Evolutionary conservation across 345 rosid genomes (phyloP), one percentile per base, ranked within the genome.

Genomic region (Hibiscus syriacus): DNA sequence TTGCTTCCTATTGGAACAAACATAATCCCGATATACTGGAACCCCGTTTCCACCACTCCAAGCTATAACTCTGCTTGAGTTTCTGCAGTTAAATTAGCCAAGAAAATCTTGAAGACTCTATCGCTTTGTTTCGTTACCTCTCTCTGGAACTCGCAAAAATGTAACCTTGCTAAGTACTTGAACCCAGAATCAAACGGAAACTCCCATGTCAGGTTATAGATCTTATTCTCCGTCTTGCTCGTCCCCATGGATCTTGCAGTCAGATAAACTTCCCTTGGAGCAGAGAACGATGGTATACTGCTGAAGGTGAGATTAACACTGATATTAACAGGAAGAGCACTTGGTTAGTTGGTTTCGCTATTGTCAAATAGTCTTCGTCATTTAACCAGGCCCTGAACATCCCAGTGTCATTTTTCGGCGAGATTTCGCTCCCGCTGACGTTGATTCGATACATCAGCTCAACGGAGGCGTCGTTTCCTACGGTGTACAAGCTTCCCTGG

Each of bases 121-220:
- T 80, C 64, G 0, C 29, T 22, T 3, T 0, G 0, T 13, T 1
- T 0, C 2, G 0, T 66, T 11, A 75, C 66, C 61, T 25, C 56
- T 0, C 0, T 23, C 2, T 43, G 1, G n/a, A 58, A 65, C 74
- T 81, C 78, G 32, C 78, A 78, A 54, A 81, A 81, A 27, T 81
- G 78, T 5, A 78, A 75, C 71, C 84, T 49, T 6, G 78, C 58
- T 0, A 81, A 68, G 22, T 81, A 78, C 0, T 0, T n/a, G 70
- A 73, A 81, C 2, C 62, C 72, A 30, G 71, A 71, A 64, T 71
- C 79, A 63, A 69, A 64, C 0, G 16, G 19, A 63, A 77, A 73
- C 1, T 9, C 12, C 83, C 83, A 80, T 0, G 80, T 78, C 69
- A 74, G 50, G 2, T 77, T 72, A 75, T 67, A 72, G 6, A 17